Evolutionary conservation across 1,284 basidiomycete species (phyloP).

Genomic region (Exobasidium cylindrosporum): DNA sequence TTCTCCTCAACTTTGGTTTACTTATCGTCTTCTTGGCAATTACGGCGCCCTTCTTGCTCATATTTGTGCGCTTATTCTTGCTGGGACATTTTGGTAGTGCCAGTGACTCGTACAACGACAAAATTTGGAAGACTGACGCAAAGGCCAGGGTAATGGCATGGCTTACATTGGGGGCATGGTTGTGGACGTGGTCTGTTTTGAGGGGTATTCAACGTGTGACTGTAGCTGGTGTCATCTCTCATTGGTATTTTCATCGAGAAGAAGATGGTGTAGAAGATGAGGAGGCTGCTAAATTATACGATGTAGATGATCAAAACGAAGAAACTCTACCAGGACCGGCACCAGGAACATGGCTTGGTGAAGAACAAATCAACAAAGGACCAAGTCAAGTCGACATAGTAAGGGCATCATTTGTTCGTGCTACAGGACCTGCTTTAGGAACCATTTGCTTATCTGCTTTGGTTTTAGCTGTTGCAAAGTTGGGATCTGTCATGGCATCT

Average conservation of each 20-base stretch:
- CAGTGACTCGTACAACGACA: conserved; percentile 7
- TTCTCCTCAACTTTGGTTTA: conserved; percentile 74
- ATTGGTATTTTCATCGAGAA: conserved; percentile 76
- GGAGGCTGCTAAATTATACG: conserved; percentile 10
- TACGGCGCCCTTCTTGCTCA: conserved; percentile 77
- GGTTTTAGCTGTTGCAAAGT: conserved; percentile 68
- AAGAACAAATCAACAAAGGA: conserved; percentile 12
- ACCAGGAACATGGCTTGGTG: conserved; percentile 15
- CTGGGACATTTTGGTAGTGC: conserved; percentile 46
- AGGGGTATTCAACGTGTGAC: conserved; percentile 75
- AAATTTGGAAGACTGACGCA: conserved; percentile 68
- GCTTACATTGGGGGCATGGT: conserved; percentile 69
- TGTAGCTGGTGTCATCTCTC: conserved; percentile 77
- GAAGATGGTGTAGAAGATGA: conserved; percentile 13
- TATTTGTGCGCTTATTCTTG: conserved; percentile 70
- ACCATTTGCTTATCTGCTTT: conserved; percentile 73
- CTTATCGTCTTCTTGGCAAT: conserved; percentile 70
- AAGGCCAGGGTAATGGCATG: conserved; percentile 80
- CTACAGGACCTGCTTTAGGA: conserved; percentile 76
- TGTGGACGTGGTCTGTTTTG: conserved; percentile 87
- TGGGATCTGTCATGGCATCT: conserved; percentile 59
- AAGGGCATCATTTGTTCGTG: conserved; percentile 72
- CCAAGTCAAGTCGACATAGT: conserved; percentile 61
- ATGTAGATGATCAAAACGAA: conserved; percentile 18
- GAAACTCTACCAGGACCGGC: conserved; percentile 16